A percentile compares a stretch with the other conserved stretches of the same genome.
phyloP scores from a whole-genome alignment of 129 eudicot genomes.

The Helichrysum umbraculigerum region DNA sequence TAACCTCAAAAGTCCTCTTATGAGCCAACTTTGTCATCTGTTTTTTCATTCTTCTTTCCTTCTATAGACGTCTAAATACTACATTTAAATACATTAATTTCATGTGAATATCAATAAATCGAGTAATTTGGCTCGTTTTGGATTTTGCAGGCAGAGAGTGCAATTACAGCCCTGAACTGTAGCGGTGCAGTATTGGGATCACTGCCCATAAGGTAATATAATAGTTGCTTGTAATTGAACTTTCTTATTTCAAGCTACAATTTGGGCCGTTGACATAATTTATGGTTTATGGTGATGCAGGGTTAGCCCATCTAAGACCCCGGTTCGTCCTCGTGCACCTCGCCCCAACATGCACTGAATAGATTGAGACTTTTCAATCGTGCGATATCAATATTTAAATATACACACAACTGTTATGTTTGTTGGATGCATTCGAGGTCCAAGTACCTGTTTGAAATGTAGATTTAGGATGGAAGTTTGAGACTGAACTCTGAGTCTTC shows the following conservation, averaged over 20 bases:
- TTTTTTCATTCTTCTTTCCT: neutral
- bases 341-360: constrained; percentile 64
- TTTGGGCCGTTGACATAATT: constrained; percentile 3
- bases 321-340: constrained; percentile 87
- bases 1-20: neutral
- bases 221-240: neutral
- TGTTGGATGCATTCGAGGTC: constrained; percentile 38
- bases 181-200: constrained; percentile 53
- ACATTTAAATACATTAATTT: neutral
- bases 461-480: constrained; percentile 42
- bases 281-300: constrained; percentile 41
- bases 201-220: constrained; percentile 48
- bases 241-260: neutral
- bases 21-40: neutral
- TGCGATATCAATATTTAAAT: constrained; percentile 29
- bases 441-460: constrained; percentile 43
- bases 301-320: constrained; percentile 96
- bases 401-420: constrained; percentile 29
- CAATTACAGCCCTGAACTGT: constrained; percentile 55
- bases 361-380: constrained; percentile 12
- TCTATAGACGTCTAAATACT: neutral
- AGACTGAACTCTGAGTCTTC: constrained; percentile 30
- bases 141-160: constrained; percentile 56
- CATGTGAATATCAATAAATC: neutral
- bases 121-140: neutral